These are phyloP conservation scores for Pseudocercospora fuligena DNA, from an alignment of 2,329 filamentous ascomycete species.

Conservation along the genomic window DNA sequence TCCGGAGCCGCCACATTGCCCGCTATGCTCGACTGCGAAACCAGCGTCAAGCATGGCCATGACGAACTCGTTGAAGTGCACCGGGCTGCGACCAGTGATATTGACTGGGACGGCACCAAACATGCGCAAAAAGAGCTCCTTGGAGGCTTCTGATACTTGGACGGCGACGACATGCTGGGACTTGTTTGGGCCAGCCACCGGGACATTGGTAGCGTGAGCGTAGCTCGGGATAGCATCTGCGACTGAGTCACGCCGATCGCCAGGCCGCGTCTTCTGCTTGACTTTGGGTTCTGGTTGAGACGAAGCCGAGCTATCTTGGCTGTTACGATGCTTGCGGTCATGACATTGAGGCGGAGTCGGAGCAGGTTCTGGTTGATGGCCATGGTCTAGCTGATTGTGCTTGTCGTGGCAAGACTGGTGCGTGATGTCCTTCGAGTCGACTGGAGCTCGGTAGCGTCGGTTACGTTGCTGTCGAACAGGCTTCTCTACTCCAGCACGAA, in stretches of 20 bases:
- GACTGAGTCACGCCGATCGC: neutral
- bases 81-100: neutral
- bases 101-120: conserved; percentile 5
- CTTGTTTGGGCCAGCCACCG: too few species aligned
- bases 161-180: too few species aligned
- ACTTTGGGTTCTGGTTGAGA: neutral
- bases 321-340: too few species aligned
- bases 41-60: conserved; percentile 17
- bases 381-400: neutral
- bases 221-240: neutral
- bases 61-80: conserved; percentile 18
- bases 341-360: too few species aligned
- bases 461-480: neutral
- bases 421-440: neutral
- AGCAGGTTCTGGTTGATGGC: neutral
- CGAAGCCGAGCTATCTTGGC: too few species aligned
- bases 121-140: conserved; percentile 12
- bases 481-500: neutral
- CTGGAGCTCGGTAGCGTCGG: neutral
- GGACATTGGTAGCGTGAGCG: neutral
- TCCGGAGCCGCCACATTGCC: conserved; percentile 13
- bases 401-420: neutral
- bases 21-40: conserved; percentile 11
- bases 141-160: neutral
- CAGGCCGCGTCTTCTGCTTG: neutral